Evolutionary conservation across 805 yeast species (phyloP).

Genomic region (Wickerhamiella parazyma): DNA sequence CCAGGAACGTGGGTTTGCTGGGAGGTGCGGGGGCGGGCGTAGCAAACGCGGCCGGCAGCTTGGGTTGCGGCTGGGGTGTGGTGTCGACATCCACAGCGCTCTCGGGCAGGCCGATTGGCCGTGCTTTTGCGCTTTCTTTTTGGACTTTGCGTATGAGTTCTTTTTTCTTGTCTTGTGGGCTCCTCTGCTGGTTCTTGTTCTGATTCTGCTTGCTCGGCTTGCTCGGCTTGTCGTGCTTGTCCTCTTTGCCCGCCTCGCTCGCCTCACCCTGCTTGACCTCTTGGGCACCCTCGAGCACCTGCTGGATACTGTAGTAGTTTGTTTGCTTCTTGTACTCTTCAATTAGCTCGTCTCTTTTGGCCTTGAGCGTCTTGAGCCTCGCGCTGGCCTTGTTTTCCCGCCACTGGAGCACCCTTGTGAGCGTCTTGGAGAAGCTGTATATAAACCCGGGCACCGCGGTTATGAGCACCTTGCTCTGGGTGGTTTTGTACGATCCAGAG

Average conservation of each 20-base stretch:
- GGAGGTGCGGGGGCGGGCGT: slow-evolving; percentile 3
- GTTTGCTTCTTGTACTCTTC: slow-evolving; percentile 60
- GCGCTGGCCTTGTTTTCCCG: slow-evolving; percentile 19
- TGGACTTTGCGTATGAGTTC: background rate
- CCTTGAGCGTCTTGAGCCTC: slow-evolving; percentile 27
- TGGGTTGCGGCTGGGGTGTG: background rate
- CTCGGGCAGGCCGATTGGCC: background rate
- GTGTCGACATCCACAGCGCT: background rate
- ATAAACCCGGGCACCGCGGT: slow-evolving; percentile 14
- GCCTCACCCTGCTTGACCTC: slow-evolving; percentile 32
- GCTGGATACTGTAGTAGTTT: slow-evolving; percentile 60
- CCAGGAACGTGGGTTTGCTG: slow-evolving; percentile 29
- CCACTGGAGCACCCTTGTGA: slow-evolving; percentile 16
- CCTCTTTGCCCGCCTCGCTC: slow-evolving; percentile 1
- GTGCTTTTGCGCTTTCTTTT: background rate
- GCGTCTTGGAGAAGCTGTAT: slow-evolving; percentile 11
- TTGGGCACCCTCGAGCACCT: slow-evolving; percentile 57
- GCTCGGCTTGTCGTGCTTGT: too few relatives aligned
- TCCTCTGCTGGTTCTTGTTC: background rate
- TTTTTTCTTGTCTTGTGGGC: background rate
- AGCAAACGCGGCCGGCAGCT: background rate
- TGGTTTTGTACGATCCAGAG: background rate
- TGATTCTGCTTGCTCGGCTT: too few relatives aligned
- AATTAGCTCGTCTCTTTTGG: slow-evolving; percentile 39
- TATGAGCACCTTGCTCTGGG: background rate